Evolutionary conservation across 257 asterid genomes (phyloP).

Genomic region (Ocimum tenuiflorum): DNA sequence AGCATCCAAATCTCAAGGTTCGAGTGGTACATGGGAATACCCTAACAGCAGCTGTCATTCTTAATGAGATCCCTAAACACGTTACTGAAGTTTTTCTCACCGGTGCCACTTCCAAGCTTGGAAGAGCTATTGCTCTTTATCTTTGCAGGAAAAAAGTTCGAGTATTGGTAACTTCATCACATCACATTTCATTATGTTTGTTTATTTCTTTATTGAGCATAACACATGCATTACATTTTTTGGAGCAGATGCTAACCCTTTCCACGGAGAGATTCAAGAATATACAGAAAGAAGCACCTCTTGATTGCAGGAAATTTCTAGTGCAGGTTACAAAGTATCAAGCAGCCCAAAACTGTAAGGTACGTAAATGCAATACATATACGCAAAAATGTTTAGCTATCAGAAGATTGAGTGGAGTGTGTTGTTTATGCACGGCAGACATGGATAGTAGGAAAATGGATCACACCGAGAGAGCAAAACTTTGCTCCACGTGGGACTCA

Average conservation of each 20-base stretch:
- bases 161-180: slow-evolving; percentile 44
- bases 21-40: slow-evolving; percentile 94
- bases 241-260: slow-evolving; percentile 64
- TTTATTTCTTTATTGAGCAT: not conserved
- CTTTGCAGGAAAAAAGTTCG: slow-evolving; percentile 58
- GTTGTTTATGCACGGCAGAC: slow-evolving; percentile 26
- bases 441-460: slow-evolving; percentile 96
- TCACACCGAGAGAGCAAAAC: slow-evolving; percentile 67
- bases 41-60: slow-evolving; percentile 82
- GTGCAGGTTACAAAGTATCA: slow-evolving; percentile 84
- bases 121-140: slow-evolving; percentile 88
- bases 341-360: slow-evolving; percentile 84
- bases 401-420: not conserved
- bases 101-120: slow-evolving; percentile 97
- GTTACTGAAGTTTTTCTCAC: slow-evolving; percentile 66
- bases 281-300: slow-evolving; percentile 68
- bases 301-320: slow-evolving; percentile 45
- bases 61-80: slow-evolving; percentile 53
- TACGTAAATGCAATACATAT: not conserved
- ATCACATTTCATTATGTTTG: not conserved
- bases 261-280: slow-evolving; percentile 73
- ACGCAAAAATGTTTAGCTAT: not conserved
- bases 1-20: slow-evolving; percentile 66
- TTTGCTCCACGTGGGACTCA: slow-evolving; percentile 81
- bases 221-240: too few relatives aligned